These are phyloP conservation scores for Schwanniomyces occidentalis DNA, from an alignment of 805 yeast species.

Conservation along the genomic window DNA sequence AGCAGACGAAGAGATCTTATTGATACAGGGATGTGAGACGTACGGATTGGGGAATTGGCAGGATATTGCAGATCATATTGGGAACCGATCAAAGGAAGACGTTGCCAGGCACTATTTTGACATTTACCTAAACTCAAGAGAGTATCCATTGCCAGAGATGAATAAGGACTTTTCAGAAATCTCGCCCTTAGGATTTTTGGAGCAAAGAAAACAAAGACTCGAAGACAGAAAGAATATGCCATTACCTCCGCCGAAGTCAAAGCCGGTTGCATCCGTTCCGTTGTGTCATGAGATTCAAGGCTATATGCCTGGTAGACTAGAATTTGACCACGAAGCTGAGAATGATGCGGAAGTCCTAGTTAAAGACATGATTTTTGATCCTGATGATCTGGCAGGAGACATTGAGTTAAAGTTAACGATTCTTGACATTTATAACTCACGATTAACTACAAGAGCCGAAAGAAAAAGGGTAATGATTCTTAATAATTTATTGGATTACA, in stretches of 20 bases:
- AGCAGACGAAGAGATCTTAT: slow-evolving; percentile 90
- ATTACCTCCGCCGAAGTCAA: slow-evolving; percentile 78
- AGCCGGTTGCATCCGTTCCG: slow-evolving; percentile 91
- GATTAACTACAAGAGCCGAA: slow-evolving; percentile 90
- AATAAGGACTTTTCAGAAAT: slow-evolving; percentile 62
- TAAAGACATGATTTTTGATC: slow-evolving; percentile 93
- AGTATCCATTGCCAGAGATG: slow-evolving; percentile 90
- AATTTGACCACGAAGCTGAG: slow-evolving; percentile 94
- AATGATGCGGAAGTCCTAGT: slow-evolving; percentile 94
- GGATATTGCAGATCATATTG: slow-evolving; percentile 95
- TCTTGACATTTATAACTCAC: slow-evolving; percentile 84
- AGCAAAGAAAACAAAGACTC: slow-evolving; percentile 64
- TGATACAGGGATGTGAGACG: slow-evolving; percentile 90
- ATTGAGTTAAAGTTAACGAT: slow-evolving; percentile 86
- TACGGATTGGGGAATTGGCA: slow-evolving; percentile 97
- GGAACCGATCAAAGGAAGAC: slow-evolving; percentile 88
- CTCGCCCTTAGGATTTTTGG: slow-evolving; percentile 67
- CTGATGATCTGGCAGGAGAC: slow-evolving; percentile 82
- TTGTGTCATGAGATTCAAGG: slow-evolving; percentile 97
- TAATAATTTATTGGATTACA: slow-evolving; percentile 79
- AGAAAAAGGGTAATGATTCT: slow-evolving; percentile 79
- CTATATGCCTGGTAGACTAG: slow-evolving; percentile 97
- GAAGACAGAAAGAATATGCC: slow-evolving; percentile 73
- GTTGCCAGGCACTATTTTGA: slow-evolving; percentile 80
- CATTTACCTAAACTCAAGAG: slow-evolving; percentile 64